Percentiles rank a stretch among this genome's conserved stretches.
Evolutionary conservation across 352 stramenopile species (phyloP).

Genomic region (Plasmopara halstedii): DNA sequence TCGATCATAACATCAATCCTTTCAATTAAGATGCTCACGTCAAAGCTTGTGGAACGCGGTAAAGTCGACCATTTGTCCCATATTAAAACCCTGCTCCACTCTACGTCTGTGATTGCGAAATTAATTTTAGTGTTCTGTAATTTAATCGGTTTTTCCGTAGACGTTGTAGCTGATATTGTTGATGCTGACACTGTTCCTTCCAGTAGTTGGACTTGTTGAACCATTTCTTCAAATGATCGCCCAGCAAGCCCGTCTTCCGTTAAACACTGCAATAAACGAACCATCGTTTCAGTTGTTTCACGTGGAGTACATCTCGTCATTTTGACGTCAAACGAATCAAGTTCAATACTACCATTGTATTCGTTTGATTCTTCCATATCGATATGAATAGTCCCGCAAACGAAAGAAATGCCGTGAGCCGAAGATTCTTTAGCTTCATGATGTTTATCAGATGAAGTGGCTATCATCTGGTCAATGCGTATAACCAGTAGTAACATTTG

Average conservation of each 20-base stretch:
- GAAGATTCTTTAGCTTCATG: slow-evolving; percentile 9
- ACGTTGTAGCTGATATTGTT: slow-evolving; percentile 5
- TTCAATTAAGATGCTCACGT: slow-evolving; percentile 18
- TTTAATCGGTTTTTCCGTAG: slow-evolving; percentile 7
- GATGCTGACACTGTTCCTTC: slow-evolving; percentile 24
- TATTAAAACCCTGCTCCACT: slow-evolving; percentile 15
- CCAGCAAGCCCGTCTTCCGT: slow-evolving; percentile 3
- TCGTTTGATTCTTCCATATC: slow-evolving; percentile 6
- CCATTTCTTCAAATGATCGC: slow-evolving; percentile 15
- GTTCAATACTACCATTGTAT: slow-evolving; percentile 6
- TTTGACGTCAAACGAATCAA: slow-evolving; percentile 30
- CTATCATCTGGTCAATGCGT: slow-evolving; percentile 41
- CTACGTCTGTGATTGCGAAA: slow-evolving; percentile 45
- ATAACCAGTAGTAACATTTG: slow-evolving; percentile 42
- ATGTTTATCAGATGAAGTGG: slow-evolving; percentile 7
- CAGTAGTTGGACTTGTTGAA: slow-evolving; percentile 23
- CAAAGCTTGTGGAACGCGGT: slow-evolving; percentile 13
- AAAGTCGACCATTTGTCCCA: slow-evolving; percentile 3
- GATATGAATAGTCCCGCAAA: slow-evolving; percentile 20
- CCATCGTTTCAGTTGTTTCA: slow-evolving; percentile 33
- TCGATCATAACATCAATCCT: slow-evolving; percentile 10
- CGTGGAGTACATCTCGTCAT: slow-evolving; percentile 30
- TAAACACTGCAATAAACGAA: slow-evolving; percentile 23
- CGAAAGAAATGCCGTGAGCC: slow-evolving; percentile 23
- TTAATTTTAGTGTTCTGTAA: slow-evolving; percentile 21